Evolutionary conservation across 2,329 filamentous ascomycete genomes (phyloP), one percentile per base, ranked within the genome.

Genomic region (Chrysoporthe puriensis): DNA sequence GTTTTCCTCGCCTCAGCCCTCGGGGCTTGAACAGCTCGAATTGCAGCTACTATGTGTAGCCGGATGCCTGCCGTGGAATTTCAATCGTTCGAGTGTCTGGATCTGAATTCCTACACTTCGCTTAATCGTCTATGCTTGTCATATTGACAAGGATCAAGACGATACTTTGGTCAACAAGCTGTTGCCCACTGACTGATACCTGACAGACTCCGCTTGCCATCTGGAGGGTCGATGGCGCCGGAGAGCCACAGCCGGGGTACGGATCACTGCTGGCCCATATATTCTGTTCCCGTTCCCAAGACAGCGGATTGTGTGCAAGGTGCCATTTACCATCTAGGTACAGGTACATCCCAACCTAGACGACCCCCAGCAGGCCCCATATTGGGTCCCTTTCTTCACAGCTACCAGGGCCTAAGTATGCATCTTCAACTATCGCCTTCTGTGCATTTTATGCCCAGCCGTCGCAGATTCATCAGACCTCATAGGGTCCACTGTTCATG

Each of bases 111-210:
- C 64, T 64, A 50, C 66, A 56, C n/a, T 50, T 68, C 64, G 64
- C 64, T 62, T 61, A 66, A 56, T 59, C 58, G 66, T 54, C 63
- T 66, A 69, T 69, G 67, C 67, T 64, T 63, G 61, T 69, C 67
- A 67, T 67, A 48, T 69, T 57, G 61, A 58, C 64, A 67, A 54
- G 67, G 65, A 40, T 59, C 62, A 59, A 59, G 62, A 64, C 64
- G 67, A 64, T 69, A 64, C 63, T 48, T 66, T 69, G 64, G 46
- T 54, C 54, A 46, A 58, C 65, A 61, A 61, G 60, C 48, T 57
- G n/a, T 44, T 52, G 21, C 42, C 14, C 50, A 34, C 34, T n/a
- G 34, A 34, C 36, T 40, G 16, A 21, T 56, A 26, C 46, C 54
- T 36, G 32, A 40, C 54, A 57, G 34, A 21, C 54, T 57, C 54